A percentile compares a stretch with the other conserved stretches of the same genome.
Conservation (phyloP, 139 green algal genomes). For the Chlorella sp. region DNA sequence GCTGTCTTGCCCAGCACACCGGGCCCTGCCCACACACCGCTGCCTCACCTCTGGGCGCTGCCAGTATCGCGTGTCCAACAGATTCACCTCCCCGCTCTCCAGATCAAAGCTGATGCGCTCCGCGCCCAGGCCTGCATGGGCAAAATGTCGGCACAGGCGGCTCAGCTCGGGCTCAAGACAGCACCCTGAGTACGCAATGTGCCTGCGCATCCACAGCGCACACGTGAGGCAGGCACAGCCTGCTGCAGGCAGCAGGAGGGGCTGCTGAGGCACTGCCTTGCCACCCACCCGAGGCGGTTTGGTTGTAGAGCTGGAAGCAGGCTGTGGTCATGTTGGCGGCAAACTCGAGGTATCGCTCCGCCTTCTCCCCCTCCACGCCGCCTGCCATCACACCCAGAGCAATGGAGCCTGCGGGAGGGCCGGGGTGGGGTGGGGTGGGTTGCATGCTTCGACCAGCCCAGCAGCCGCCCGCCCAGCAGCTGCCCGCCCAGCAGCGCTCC, state of each 20-base stretch:
- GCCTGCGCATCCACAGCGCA: background rate
- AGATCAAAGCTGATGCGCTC: constrained; percentile 61
- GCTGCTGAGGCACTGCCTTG: too few species aligned
- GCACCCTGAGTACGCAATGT: background rate
- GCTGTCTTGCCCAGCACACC: background rate
- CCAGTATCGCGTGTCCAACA: constrained; percentile 59
- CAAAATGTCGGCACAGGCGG: too few species aligned
- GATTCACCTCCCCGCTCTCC: constrained; percentile 41
- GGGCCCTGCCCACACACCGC: too few species aligned
- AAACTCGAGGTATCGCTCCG: constrained; percentile 51
- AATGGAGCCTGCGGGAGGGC: constrained; percentile 49
- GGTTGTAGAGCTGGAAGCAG: constrained; percentile 64
- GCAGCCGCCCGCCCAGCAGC: too few species aligned
- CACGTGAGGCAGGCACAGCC: background rate
- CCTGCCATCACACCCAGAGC: constrained; percentile 59
- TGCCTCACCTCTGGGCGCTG: constrained; percentile 71
- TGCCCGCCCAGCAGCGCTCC: too few species aligned
- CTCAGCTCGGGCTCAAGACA: too few species aligned
- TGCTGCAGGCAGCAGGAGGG: background rate
- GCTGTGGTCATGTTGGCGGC: constrained; percentile 58
- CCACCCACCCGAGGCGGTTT: constrained; percentile 20
- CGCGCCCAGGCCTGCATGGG: constrained; percentile 58
- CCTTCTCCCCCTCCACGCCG: constrained; percentile 45
- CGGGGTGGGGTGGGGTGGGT: too few species aligned
- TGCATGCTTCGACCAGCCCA: too few species aligned